These are phyloP conservation scores for Tetraselmis chui DNA, from an alignment of 139 green algal genomes.

Conservation along the genomic window DNA sequence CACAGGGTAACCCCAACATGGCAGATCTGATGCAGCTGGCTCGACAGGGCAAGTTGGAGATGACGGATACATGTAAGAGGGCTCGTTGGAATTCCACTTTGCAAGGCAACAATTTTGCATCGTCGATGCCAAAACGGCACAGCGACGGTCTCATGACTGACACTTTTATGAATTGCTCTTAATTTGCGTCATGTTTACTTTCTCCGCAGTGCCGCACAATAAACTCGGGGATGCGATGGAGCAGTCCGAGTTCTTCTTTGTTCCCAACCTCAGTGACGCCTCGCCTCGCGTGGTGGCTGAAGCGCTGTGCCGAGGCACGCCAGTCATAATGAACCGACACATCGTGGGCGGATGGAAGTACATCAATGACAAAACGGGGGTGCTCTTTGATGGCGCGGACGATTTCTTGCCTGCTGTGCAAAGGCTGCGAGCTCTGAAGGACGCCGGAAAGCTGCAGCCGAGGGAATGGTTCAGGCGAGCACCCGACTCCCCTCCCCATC, in stretches of 20 bases:
- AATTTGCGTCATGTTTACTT: background rate
- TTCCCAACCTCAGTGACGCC: constrained; percentile 25
- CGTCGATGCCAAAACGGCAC: no score
- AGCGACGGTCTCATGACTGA: no score
- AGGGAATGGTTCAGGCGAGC: constrained; percentile 16
- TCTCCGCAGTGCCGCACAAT: background rate
- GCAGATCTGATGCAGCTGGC: background rate
- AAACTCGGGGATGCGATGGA: constrained; percentile 7
- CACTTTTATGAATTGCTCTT: no score
- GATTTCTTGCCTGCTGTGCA: constrained; percentile 7
- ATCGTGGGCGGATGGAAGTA: constrained; percentile 30
- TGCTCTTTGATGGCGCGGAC: constrained; percentile 7
- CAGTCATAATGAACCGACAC: constrained; percentile 22
- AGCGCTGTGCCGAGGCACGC: constrained; percentile 13
- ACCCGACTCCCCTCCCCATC: no score
- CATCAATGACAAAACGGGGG: constrained; percentile 14
- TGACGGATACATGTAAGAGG: background rate
- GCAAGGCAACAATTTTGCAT: background rate
- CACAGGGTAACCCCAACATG: background rate
- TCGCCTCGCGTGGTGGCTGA: constrained; percentile 22
- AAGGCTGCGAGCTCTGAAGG: background rate
- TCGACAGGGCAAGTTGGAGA: background rate
- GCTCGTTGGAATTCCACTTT: no score
- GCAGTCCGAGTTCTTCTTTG: constrained; percentile 8
- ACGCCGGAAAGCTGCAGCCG: background rate